phyloP scores from a whole-genome alignment of 257 asterid species.

The Solanum etuberosum region DNA sequence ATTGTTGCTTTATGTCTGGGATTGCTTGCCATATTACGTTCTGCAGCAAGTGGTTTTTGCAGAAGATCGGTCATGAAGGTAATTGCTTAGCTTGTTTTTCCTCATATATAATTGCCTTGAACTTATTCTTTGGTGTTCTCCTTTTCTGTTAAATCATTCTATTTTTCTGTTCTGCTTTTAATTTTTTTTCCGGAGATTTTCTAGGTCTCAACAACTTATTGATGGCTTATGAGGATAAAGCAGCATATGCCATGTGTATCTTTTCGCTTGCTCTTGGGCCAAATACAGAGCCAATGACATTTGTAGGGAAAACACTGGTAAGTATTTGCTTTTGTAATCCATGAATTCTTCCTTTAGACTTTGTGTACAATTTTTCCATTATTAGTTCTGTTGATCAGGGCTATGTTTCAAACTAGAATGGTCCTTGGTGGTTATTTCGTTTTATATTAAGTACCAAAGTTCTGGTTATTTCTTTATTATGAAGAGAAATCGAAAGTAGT shows the following conservation, averaged over 20 bases:
- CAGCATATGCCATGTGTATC: conserved; percentile 89
- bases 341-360: neutral
- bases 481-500: neutral
- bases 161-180: neutral
- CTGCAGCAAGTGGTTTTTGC: conserved; percentile 90
- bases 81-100: neutral
- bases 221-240: conserved; percentile 90
- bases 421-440: neutral
- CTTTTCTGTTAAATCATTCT: neutral
- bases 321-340: neutral
- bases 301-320: conserved; percentile 76
- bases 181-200: neutral
- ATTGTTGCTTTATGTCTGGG: conserved; percentile 4
- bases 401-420: neutral
- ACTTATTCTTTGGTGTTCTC: neutral
- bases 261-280: conserved; percentile 93
- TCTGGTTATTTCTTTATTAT: neutral
- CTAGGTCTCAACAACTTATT: conserved; percentile 81
- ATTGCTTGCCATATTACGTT: conserved; percentile 10
- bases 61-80: conserved; percentile 95
- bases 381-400: neutral
- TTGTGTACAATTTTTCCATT: neutral
- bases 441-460: neutral
- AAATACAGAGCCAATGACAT: conserved; percentile 67
- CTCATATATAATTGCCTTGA: neutral